Evolutionary conservation across 176 grass and related monocot species (phyloP).

Genomic region (Tillandsia leiboldiana): DNA sequence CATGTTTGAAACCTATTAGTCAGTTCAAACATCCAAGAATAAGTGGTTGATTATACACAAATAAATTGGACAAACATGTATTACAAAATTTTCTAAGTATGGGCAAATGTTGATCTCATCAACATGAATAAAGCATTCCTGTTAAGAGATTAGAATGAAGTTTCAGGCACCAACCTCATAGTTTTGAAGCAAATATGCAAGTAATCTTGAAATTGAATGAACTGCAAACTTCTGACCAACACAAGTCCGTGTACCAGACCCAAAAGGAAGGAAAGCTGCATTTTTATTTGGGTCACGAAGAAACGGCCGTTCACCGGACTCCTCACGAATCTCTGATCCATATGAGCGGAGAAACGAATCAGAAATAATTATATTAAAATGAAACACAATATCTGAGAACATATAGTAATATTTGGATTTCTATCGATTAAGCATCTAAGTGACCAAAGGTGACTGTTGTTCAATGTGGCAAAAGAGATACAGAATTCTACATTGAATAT

Average conservation of each 20-base stretch:
- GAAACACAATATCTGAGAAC: background rate
- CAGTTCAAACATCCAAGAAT: no score
- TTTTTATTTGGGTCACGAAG: slow-evolving; percentile 24
- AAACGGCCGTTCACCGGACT: slow-evolving; percentile 18
- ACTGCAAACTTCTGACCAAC: slow-evolving; percentile 63
- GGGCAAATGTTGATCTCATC: no score
- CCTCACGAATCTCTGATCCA: slow-evolving; percentile 30
- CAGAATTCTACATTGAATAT: no score
- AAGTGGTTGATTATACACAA: background rate
- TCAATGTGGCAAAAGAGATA: no score
- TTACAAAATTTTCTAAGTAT: no score
- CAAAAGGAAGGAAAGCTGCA: slow-evolving; percentile 79
- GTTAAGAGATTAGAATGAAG: no score
- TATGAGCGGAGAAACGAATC: slow-evolving; percentile 12
- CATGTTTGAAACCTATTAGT: no score
- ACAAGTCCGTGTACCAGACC: slow-evolving; percentile 59
- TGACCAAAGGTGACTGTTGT: no score
- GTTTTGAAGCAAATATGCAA: slow-evolving; percentile 50
- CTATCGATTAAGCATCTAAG: background rate
- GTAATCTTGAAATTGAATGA: slow-evolving; percentile 53
- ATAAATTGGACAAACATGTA: background rate
- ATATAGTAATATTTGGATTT: background rate
- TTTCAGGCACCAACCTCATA: slow-evolving; percentile 58
- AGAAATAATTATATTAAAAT: background rate
- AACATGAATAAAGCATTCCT: no score